Percentiles rank a stretch among this genome's conserved stretches.
phyloP scores from a whole-genome alignment of 73 alveolate genomes.

The Tetrahymena thermophila region DNA sequence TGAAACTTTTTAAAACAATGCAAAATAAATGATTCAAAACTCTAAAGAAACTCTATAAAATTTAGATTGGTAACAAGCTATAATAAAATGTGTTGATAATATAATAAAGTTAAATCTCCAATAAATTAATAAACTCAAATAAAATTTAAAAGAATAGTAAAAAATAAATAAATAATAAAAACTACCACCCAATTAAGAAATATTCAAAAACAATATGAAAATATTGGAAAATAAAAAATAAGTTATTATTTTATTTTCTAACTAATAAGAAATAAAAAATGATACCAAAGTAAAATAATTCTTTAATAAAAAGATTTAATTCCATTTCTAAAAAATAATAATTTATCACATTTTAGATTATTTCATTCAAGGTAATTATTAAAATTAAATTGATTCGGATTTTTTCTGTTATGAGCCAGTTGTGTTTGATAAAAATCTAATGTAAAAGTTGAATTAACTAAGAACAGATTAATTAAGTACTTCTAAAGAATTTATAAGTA shows the following conservation, averaged over 20 bases:
- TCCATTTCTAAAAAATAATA: too few species aligned
- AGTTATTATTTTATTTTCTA: background rate
- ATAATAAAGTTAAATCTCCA: background rate
- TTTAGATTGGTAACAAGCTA: background rate
- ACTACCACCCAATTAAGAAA: too few species aligned
- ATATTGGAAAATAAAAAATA: background rate
- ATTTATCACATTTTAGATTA: background rate
- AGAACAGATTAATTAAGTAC: background rate
- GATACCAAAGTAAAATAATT: too few species aligned
- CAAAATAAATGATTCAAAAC: background rate
- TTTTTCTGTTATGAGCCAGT: background rate
- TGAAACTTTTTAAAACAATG: background rate
- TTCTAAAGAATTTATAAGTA: background rate
- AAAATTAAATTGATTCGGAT: background rate
- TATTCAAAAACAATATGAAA: too few species aligned
- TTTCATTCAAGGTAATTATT: background rate
- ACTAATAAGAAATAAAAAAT: background rate
- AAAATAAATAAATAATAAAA: too few species aligned
- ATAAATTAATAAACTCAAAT: too few species aligned
- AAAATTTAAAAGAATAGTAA: too few species aligned
- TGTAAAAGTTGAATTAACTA: too few species aligned
- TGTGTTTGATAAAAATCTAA: too few species aligned
- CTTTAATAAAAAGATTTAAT: too few species aligned
- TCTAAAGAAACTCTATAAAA: too few species aligned
- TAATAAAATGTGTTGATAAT: background rate